Evolutionary conservation across 495 filamentous ascomycete species (phyloP).

Genomic region (Melanomma pulvis-pyrius): DNA sequence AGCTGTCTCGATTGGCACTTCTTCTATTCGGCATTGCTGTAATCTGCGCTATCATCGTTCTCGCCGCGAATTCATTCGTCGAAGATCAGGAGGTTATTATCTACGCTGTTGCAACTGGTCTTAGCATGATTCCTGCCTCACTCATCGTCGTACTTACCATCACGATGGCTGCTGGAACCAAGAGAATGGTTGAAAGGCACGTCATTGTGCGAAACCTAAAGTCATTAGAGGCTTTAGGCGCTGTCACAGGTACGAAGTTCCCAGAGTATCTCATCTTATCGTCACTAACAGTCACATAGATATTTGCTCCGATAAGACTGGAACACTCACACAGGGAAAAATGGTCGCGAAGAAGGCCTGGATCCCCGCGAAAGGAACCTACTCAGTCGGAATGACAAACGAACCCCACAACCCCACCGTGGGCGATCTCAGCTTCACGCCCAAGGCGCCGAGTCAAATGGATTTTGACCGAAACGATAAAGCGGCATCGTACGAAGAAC

Average conservation of each 20-base stretch:
- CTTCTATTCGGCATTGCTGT: constrained; percentile 70
- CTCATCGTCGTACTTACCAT: constrained; percentile 76
- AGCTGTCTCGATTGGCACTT: constrained; percentile 70
- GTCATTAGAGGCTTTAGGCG: constrained; percentile 64
- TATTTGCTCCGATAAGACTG: constrained; percentile 66
- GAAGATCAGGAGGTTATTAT: constrained; percentile 68
- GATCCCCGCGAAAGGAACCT: constrained; percentile 49
- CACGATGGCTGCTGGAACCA: constrained; percentile 74
- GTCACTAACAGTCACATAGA: constrained; percentile 8
- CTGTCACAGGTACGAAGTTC: constrained; percentile 49
- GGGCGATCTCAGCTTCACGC: constrained; percentile 37
- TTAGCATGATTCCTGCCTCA: constrained; percentile 68
- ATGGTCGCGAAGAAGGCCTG: constrained; percentile 61
- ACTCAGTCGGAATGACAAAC: constrained; percentile 42
- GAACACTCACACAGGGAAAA: constrained; percentile 70
- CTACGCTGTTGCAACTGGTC: constrained; percentile 59
- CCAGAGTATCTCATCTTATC: constrained; percentile 43
- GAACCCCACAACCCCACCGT: constrained; percentile 44
- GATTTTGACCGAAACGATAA: constrained; percentile 42
- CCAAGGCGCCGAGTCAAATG: constrained; percentile 33
- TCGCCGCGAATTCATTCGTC: constrained; percentile 64
- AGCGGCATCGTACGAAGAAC: constrained; percentile 38
- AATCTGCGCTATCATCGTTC: constrained; percentile 70
- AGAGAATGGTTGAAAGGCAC: constrained; percentile 70
- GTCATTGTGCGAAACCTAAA: constrained; percentile 73